phyloP scores from a whole-genome alignment of 1,139 yeast genomes.

The Taiozyma sp. region DNA sequence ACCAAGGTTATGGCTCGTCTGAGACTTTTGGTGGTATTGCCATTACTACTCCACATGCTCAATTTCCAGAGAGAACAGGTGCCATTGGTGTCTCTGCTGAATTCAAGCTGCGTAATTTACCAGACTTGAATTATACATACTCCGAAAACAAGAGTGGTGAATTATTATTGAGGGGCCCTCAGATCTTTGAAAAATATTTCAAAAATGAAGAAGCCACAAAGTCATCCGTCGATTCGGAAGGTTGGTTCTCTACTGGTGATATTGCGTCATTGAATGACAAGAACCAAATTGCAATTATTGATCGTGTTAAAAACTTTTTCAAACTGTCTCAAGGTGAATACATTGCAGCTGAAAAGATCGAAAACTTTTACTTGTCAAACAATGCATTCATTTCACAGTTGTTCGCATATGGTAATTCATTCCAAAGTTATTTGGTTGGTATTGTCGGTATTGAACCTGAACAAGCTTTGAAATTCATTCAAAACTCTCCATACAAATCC shows the following conservation, averaged over 20 bases:
- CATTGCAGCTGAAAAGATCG: conserved; percentile 51
- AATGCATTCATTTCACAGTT: conserved; percentile 36
- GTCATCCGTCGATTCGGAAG: conserved; percentile 38
- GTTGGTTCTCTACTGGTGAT: conserved; percentile 59
- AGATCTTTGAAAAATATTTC: conserved; percentile 40
- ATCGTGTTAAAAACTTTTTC: conserved; percentile 51
- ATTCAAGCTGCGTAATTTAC: conserved; percentile 45
- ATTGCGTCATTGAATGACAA: conserved; percentile 37
- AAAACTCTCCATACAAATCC: conserved; percentile 8
- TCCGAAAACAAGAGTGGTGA: conserved; percentile 42
- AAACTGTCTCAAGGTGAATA: conserved; percentile 54
- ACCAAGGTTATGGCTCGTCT: conserved; percentile 51
- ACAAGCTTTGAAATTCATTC: conserved; percentile 13
- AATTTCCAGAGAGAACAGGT: conserved; percentile 53
- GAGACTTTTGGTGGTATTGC: conserved; percentile 48
- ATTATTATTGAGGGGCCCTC: conserved; percentile 44
- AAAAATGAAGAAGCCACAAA: conserved; percentile 36
- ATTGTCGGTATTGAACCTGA: conserved; percentile 35
- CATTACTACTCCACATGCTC: conserved; percentile 32
- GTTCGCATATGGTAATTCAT: conserved; percentile 43
- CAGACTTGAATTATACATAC: conserved; percentile 42
- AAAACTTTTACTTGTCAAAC: conserved; percentile 39
- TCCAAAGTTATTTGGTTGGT: conserved; percentile 40
- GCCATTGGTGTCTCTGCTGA: conserved; percentile 41
- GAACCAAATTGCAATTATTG: conserved; percentile 42